Conservation (phyloP, 371 early-diverging fungal genomes). For the Mortierella sp. region DNA sequence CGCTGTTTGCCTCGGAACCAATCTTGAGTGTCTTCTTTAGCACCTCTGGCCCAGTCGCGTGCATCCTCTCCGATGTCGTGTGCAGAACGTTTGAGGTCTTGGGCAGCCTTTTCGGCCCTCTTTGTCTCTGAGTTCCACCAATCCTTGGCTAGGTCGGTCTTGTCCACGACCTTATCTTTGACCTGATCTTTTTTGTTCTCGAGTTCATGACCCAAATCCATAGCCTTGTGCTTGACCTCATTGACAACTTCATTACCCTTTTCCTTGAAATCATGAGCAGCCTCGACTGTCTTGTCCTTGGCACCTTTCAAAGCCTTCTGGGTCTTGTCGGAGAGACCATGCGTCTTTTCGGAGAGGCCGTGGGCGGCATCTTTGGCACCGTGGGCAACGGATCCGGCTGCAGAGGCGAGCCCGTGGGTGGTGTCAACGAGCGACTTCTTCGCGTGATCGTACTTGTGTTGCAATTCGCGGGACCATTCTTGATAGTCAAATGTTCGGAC, state of each 20-base stretch:
- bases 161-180: conserved; percentile 14
- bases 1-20: conserved; percentile 13
- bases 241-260: conserved; percentile 12
- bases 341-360: conserved; percentile 36
- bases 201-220: conserved; percentile 9
- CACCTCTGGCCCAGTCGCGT: conserved; percentile 14
- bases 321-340: conserved; percentile 31
- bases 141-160: conserved; percentile 10
- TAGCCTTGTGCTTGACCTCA: conserved; percentile 19
- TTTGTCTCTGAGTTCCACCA: conserved; percentile 18
- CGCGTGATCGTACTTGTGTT: conserved; percentile 22
- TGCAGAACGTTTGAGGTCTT: conserved; percentile 16
- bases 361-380: conserved; percentile 25
- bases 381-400: conserved; percentile 10
- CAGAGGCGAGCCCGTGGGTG: conserved; percentile 13
- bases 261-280: conserved; percentile 26
- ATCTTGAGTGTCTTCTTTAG: conserved; percentile 16
- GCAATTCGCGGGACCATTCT: conserved; percentile 23
- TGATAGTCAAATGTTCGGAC: conserved; percentile 30
- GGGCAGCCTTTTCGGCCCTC: conserved; percentile 11
- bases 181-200: conserved; percentile 9
- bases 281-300: conserved; percentile 27
- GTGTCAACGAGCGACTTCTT: conserved; percentile 30
- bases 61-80: conserved; percentile 13
- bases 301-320: conserved; percentile 11